phyloP scores from a whole-genome alignment of 2,329 filamentous ascomycete genomes.

The Ophiobolus disseminans region DNA sequence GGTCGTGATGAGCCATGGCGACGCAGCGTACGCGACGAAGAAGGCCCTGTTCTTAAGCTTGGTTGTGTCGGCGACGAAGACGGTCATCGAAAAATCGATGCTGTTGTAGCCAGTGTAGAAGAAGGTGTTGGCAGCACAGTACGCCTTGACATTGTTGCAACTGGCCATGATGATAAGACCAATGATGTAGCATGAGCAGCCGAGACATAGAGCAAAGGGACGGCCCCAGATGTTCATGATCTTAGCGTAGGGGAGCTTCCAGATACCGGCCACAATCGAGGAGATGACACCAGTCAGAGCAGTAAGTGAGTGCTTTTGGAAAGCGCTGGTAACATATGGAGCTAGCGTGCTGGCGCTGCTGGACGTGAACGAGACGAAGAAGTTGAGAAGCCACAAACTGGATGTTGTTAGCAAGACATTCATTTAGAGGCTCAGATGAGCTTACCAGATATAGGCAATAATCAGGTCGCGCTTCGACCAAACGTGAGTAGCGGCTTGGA shows the following conservation, averaged over 20 bases:
- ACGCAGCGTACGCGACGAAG: slow-evolving; percentile 60
- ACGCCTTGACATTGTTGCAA: slow-evolving; percentile 67
- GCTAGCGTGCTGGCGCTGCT: slow-evolving; percentile 50
- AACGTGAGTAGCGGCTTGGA: slow-evolving; percentile 36
- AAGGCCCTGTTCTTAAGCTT: slow-evolving; percentile 67
- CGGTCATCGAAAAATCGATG: slow-evolving; percentile 67
- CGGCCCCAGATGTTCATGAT: slow-evolving; percentile 54
- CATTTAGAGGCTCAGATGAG: slow-evolving; percentile 17
- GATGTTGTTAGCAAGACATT: slow-evolving; percentile 14
- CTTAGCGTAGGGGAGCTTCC: slow-evolving; percentile 53
- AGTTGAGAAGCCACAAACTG: slow-evolving; percentile 52
- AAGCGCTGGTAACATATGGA: slow-evolving; percentile 52
- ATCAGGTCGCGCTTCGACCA: slow-evolving; percentile 39
- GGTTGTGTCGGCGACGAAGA: slow-evolving; percentile 74
- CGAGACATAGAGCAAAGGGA: slow-evolving; percentile 45
- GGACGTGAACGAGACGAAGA: slow-evolving; percentile 57
- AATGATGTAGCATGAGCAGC: slow-evolving; percentile 39
- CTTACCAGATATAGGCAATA: slow-evolving; percentile 39
- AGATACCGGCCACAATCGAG: slow-evolving; percentile 47
- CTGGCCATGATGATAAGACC: slow-evolving; percentile 71
- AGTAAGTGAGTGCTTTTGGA: slow-evolving; percentile 46
- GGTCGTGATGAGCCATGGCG: slow-evolving; percentile 43
- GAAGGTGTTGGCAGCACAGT: slow-evolving; percentile 71
- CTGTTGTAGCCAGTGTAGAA: slow-evolving; percentile 68
- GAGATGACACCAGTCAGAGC: slow-evolving; percentile 50